A percentile compares a stretch with the other conserved stretches of the same genome.
phyloP scores from a whole-genome alignment of 2,329 filamentous ascomycete species.

The Cercospora brassicicola region DNA sequence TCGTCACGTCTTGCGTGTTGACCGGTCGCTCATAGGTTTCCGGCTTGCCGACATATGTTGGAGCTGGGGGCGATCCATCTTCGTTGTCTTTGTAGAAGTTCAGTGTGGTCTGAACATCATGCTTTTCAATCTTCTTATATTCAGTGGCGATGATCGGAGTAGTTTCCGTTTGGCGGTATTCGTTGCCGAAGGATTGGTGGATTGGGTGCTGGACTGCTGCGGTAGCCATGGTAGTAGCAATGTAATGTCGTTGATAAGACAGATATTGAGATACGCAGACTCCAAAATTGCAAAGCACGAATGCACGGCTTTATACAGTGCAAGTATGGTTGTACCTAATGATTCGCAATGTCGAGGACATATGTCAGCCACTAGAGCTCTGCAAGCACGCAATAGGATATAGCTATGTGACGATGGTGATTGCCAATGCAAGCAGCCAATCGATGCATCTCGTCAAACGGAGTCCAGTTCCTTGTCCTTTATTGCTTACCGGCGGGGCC shows the following conservation, averaged over 20 bases:
- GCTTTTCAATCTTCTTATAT: constrained; percentile 21
- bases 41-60: constrained; percentile 28
- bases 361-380: constrained; percentile 20
- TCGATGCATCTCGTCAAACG: background rate
- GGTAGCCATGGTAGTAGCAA: constrained; percentile 22
- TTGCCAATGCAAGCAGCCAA: constrained; percentile 20
- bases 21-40: constrained; percentile 39
- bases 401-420: constrained; percentile 21
- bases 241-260: background rate
- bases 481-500: background rate
- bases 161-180: constrained; percentile 8
- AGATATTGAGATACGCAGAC: background rate
- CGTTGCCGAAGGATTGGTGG: constrained; percentile 15
- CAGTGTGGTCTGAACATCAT: constrained; percentile 26
- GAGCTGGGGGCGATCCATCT: constrained; percentile 29
- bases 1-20: constrained; percentile 33
- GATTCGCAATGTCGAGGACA: constrained; percentile 4
- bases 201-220: constrained; percentile 23
- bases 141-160: constrained; percentile 10
- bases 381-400: constrained; percentile 21
- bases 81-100: constrained; percentile 31
- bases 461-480: background rate
- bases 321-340: background rate
- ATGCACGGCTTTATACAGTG: background rate
- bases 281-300: background rate